Conservation (phyloP, 495 filamentous ascomycete genomes). For the Penicillium canariense region DNA sequence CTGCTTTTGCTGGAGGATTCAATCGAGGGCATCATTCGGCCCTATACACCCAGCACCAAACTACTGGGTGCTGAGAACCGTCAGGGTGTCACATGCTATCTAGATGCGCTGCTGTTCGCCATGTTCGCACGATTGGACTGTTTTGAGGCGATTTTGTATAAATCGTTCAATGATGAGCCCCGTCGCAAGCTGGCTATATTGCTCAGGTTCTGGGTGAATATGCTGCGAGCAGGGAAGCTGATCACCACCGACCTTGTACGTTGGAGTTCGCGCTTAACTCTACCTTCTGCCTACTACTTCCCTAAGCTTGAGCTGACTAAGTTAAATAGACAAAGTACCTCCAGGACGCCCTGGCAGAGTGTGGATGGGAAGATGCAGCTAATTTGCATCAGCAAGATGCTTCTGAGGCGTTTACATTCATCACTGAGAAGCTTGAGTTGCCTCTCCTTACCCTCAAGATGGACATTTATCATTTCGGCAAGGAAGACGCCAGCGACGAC, state of each 20-base stretch:
- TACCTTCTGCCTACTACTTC: not conserved
- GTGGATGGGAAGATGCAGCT: conserved; percentile 86
- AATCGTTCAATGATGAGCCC: conserved; percentile 61
- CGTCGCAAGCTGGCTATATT: conserved; percentile 69
- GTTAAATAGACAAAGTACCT: conserved; percentile 68
- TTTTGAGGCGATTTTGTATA: conserved; percentile 87
- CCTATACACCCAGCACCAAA: conserved; percentile 64
- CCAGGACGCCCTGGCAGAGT: conserved; percentile 77
- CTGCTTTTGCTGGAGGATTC: conserved; percentile 74
- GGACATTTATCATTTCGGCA: conserved; percentile 89
- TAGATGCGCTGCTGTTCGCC: conserved; percentile 89
- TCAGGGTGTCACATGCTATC: conserved; percentile 81
- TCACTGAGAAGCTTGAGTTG: conserved; percentile 82
- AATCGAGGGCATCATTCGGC: conserved; percentile 73
- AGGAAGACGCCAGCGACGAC: conserved; percentile 77
- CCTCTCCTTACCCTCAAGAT: conserved; percentile 90
- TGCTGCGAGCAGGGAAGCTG: conserved; percentile 78
- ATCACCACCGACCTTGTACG: conserved; percentile 84
- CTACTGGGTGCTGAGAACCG: conserved; percentile 88
- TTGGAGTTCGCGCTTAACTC: not conserved
- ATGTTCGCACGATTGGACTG: conserved; percentile 91
- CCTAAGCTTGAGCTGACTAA: conserved; percentile 28
- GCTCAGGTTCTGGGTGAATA: conserved; percentile 88
- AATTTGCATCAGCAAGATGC: conserved; percentile 81
- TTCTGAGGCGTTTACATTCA: conserved; percentile 92